Base-by-base conservation (phyloP, 2,329 filamentous ascomycete genomes). In the Colletotrichum navitas region DNA sequence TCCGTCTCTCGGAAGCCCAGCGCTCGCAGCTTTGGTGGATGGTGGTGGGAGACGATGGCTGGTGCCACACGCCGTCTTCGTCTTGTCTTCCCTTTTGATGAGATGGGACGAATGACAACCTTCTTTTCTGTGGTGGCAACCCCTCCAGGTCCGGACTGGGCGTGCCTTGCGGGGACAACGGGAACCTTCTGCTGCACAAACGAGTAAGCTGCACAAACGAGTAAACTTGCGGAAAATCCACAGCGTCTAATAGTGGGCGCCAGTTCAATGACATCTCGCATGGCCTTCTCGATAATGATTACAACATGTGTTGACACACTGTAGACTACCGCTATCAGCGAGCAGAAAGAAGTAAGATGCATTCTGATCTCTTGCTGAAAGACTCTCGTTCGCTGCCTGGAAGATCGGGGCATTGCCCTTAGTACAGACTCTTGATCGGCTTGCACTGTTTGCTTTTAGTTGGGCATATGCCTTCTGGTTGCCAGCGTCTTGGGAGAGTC, bases 81-180 rank as follows among this genome's bases (percentile, higher is more conserved):
- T 21, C 41, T 21, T 43, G 59, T 71, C 65, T 68, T 39, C 32
- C 21, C 29, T 24, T 58, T 56, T 24, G 51, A 26, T 26, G 16
- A 60, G 68, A 59, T 71, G 59, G 65, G 68, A 71, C 41, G 65
- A 63, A 49, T 59, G 39, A 10, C 36, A 68, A 63, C 39, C 39
- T 60, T 68, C 34, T 47, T 51, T 49, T 43, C 34, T 63, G 58
- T 45, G 41, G 68, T 51, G 5, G 24, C 36, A 45, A n/a, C 29
- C 51, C 52, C 59, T 45, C 60, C 36, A 5, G 29, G 26, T 55
- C 62, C 41, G 12, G 24, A 54, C 21, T 12, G 39, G 39, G 39
- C 39, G 39, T 41, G 18, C 5, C 5, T 21, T 3, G 34, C 39
- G 24, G 62, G 26, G 34, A 60, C 41, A 51, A 29, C 24, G 32